Evolutionary conservation across 2,329 filamentous ascomycete species (phyloP).

Genomic region (Alternaria solani): DNA sequence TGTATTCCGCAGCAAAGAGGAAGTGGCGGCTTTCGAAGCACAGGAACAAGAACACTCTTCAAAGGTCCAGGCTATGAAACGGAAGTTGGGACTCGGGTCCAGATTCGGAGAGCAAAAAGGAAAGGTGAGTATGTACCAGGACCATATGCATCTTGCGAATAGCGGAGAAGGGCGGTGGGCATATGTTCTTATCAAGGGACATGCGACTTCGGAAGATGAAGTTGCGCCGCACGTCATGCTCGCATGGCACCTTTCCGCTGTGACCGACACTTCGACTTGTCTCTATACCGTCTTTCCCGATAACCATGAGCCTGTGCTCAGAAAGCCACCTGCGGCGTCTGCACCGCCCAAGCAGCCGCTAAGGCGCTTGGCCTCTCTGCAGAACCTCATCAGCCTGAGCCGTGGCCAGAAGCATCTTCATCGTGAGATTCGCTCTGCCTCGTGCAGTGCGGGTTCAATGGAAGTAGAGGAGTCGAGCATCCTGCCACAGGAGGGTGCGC

Average conservation of each 20-base stretch:
- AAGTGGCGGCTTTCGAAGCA: background rate
- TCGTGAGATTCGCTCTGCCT: constrained; percentile 8
- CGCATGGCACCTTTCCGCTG: constrained; percentile 19
- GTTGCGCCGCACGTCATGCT: constrained; percentile 22
- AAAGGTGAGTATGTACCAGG: background rate
- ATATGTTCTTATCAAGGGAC: constrained; percentile 24
- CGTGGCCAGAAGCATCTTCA: constrained; percentile 1
- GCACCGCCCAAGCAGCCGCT: background rate
- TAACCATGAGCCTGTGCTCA: background rate
- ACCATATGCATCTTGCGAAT: constrained; percentile 6
- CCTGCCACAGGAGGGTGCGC: constrained; percentile 2
- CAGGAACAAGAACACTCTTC: background rate
- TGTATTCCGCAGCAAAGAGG: constrained; percentile 19
- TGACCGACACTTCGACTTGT: constrained; percentile 18
- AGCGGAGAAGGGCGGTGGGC: constrained; percentile 27
- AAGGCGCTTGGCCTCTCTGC: constrained; percentile 17
- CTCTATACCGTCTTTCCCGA: constrained; percentile 21
- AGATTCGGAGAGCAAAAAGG: background rate
- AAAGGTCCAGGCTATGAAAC: background rate
- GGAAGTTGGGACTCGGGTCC: background rate
- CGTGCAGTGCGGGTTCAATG: constrained; percentile 14
- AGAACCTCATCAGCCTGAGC: constrained; percentile 7
- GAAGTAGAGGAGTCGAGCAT: background rate
- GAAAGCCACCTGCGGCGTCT: background rate
- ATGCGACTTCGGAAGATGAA: background rate